Evolutionary conservation across 2,329 filamentous ascomycete genomes (phyloP).

Genomic region (Penicillium crustosum): DNA sequence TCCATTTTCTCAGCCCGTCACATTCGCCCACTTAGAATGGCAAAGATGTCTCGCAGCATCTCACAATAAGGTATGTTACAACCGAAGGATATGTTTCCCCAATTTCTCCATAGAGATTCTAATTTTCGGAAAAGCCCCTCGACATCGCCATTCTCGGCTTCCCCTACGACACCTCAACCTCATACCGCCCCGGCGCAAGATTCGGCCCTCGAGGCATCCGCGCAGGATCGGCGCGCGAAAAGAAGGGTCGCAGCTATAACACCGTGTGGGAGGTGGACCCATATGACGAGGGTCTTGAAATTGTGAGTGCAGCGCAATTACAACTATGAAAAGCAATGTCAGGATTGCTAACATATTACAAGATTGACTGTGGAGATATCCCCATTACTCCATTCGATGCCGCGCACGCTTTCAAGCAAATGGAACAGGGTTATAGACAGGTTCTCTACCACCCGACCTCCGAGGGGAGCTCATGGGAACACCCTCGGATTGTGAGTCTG

Average conservation of each 20-base stretch:
- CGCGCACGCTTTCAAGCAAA: slow-evolving; percentile 27
- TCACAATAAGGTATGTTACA: slow-evolving; percentile 13
- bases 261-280: slow-evolving; percentile 30
- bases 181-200: slow-evolving; percentile 34
- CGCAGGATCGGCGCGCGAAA: slow-evolving; percentile 30
- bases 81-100: background rate
- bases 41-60: slow-evolving; percentile 27
- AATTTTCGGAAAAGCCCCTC: slow-evolving; percentile 13
- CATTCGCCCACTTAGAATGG: slow-evolving; percentile 31
- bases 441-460: slow-evolving; percentile 17
- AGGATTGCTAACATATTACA: background rate
- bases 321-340: background rate
- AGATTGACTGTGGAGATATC: slow-evolving; percentile 31
- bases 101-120: background rate
- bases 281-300: slow-evolving; percentile 21
- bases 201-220: slow-evolving; percentile 36
- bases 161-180: slow-evolving; percentile 36
- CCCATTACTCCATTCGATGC: slow-evolving; percentile 30
- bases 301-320: slow-evolving; percentile 6
- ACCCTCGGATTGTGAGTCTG: slow-evolving; percentile 22
- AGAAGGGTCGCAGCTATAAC: slow-evolving; percentile 32
- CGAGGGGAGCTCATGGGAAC: slow-evolving; percentile 13
- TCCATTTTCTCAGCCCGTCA: slow-evolving; percentile 32
- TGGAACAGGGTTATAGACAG: slow-evolving; percentile 25
- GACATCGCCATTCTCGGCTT: slow-evolving; percentile 36